Percentiles rank a stretch among this genome's conserved stretches.
phyloP scores from a whole-genome alignment of 495 filamentous ascomycete species.

The Neurospora sp. region DNA sequence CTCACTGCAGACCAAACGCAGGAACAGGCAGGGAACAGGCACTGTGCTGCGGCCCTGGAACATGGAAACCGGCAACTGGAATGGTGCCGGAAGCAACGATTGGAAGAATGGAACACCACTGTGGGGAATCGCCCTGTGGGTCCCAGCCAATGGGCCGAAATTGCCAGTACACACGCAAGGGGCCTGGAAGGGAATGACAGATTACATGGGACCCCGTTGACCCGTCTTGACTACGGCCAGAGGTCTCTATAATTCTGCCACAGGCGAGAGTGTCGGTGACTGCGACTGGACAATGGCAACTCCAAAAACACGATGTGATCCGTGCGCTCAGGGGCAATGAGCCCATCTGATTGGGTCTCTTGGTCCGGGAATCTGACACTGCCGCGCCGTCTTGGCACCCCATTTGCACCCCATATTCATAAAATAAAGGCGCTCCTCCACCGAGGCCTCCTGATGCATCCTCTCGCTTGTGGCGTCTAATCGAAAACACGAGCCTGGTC shows the following conservation, averaged over 20 bases:
- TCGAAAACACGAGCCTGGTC: not conserved
- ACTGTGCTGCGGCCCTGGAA: not conserved
- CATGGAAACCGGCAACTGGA: not conserved
- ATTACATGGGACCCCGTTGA: no score
- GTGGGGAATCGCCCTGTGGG: not conserved
- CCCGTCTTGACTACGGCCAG: no score
- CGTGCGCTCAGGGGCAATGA: not conserved
- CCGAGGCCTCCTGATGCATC: not conserved
- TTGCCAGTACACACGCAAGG: not conserved
- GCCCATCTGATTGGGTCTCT: not conserved
- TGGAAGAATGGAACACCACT: not conserved
- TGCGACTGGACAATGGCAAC: not conserved
- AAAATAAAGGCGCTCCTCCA: not conserved
- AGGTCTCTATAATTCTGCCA: not conserved
- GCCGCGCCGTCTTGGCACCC: not conserved
- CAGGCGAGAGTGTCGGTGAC: not conserved
- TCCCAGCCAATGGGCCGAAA: not conserved
- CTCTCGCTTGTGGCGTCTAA: not conserved
- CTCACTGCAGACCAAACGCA: not conserved
- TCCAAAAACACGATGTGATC: not conserved
- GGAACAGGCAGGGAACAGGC: not conserved
- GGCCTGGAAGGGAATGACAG: not conserved
- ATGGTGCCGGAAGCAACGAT: not conserved
- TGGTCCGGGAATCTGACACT: not conserved
- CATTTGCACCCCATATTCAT: not conserved